A percentile compares a stretch with the other conserved stretches of the same genome.
Evolutionary conservation across 768 basidiomycete species (phyloP).

Genomic region (Leccinum sublutescens): DNA sequence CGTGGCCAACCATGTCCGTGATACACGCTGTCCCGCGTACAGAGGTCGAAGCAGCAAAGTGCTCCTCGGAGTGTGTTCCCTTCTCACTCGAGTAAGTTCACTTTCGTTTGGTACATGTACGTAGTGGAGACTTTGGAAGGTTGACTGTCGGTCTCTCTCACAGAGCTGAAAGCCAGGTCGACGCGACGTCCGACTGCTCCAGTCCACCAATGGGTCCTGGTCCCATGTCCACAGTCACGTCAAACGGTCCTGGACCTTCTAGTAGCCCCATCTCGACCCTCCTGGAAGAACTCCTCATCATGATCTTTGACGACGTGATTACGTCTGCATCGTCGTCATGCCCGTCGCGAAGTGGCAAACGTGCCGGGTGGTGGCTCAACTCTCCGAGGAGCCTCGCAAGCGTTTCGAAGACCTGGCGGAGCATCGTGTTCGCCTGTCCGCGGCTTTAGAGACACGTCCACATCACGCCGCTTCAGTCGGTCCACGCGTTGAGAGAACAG

Average conservation of each 20-base stretch:
- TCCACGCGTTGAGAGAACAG: constrained; percentile 13
- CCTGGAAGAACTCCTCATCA: constrained; percentile 21
- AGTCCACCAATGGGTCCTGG: neutral
- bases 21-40: neutral
- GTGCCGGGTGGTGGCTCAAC: neutral
- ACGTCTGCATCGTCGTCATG: constrained; percentile 8
- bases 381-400: constrained; percentile 15
- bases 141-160: neutral
- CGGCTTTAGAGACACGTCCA: constrained; percentile 22
- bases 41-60: neutral
- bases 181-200: neutral
- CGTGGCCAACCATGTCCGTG: neutral
- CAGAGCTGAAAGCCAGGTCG: neutral
- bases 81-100: constrained; percentile 2
- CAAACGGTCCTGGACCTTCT: neutral
- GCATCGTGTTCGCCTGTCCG: constrained; percentile 16
- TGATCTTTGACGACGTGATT: constrained; percentile 21
- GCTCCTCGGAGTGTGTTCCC: neutral
- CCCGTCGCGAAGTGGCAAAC: neutral
- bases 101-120: neutral
- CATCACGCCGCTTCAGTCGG: constrained; percentile 14
- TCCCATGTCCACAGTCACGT: no score
- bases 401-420: constrained; percentile 18
- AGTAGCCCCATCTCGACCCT: constrained; percentile 9
- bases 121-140: neutral